Evolutionary conservation across 2,329 filamentous ascomycete species (phyloP).

Genomic region (Thielaviopsis populi): DNA sequence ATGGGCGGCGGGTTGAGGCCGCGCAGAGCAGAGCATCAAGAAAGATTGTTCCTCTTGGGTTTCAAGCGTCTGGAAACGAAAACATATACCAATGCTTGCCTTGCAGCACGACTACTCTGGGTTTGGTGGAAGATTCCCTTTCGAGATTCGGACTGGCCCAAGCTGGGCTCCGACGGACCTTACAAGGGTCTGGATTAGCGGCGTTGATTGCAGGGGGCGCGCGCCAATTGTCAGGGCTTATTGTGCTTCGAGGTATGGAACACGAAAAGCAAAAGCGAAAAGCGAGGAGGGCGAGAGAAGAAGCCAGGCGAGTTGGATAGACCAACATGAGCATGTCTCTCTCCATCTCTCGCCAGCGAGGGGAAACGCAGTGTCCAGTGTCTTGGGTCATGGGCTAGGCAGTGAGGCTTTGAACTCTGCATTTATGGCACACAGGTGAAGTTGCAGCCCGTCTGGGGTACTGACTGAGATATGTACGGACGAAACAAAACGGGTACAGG

Average conservation of each 20-base stretch:
- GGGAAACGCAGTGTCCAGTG: too few species aligned
- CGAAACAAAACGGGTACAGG: not conserved
- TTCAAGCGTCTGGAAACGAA: not conserved
- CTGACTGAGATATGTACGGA: not conserved
- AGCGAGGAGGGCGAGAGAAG: not conserved
- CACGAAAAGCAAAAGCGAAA: not conserved
- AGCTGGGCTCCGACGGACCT: not conserved
- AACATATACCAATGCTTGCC: not conserved
- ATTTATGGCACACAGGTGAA: not conserved
- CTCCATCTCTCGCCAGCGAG: not conserved
- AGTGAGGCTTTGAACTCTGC: not conserved
- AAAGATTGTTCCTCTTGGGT: not conserved
- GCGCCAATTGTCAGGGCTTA: not conserved
- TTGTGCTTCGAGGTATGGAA: not conserved
- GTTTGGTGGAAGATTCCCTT: not conserved
- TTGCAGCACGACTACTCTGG: not conserved
- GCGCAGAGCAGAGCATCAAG: not conserved
- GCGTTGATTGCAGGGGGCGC: not conserved
- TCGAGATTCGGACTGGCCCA: not conserved
- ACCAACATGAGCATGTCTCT: not conserved
- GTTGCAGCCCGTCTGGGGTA: not conserved
- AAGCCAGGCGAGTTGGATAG: not conserved
- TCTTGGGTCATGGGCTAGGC: not conserved
- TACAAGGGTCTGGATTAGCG: slow-evolving; percentile 4
- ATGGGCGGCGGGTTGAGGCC: not conserved